Percentiles rank a stretch among this genome's conserved stretches.
phyloP scores from a whole-genome alignment of 1,139 yeast species.

The Zygoascus hellenicus region DNA sequence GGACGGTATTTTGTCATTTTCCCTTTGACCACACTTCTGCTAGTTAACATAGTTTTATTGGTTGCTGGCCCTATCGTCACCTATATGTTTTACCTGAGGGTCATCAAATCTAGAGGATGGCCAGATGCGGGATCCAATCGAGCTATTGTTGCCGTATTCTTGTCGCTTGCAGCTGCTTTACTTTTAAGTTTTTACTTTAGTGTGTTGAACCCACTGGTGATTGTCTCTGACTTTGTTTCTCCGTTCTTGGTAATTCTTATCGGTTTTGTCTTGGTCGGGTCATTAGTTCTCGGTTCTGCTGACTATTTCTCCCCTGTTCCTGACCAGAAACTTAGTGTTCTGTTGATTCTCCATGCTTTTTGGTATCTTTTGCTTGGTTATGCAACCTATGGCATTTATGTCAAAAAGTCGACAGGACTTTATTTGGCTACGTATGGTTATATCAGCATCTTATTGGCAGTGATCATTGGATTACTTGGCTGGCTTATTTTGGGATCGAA shows the following conservation, averaged over 20 bases:
- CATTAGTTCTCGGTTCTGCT: conserved; percentile 49
- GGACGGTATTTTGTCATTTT: conserved; percentile 51
- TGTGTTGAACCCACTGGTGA: conserved; percentile 48
- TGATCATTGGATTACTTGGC: conserved; percentile 51
- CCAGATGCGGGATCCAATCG: conserved; percentile 43
- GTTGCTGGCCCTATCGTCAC: conserved; percentile 51
- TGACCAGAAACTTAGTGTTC: conserved; percentile 64
- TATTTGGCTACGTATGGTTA: conserved; percentile 50
- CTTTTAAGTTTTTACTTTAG: conserved; percentile 37
- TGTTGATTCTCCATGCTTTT: conserved; percentile 51
- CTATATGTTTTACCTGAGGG: conserved; percentile 40
- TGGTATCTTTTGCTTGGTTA: conserved; percentile 54
- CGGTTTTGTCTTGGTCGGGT: conserved; percentile 50
- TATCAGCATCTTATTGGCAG: conserved; percentile 45
- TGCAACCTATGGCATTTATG: conserved; percentile 42
- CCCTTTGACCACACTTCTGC: conserved; percentile 45
- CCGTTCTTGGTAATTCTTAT: conserved; percentile 44
- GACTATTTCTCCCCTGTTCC: conserved; percentile 52
- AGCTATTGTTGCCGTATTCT: conserved; percentile 49
- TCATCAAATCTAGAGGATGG: conserved; percentile 14
- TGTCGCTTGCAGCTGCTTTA: conserved; percentile 40
- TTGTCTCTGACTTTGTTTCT: conserved; percentile 51
- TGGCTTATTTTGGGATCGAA: conserved; percentile 21
- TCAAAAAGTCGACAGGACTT: conserved; percentile 55
- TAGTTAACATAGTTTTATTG: conserved; percentile 46